These are phyloP conservation scores for Colletotrichum karsti DNA, from an alignment of 2,329 filamentous ascomycete genomes.

Conservation along the genomic window DNA sequence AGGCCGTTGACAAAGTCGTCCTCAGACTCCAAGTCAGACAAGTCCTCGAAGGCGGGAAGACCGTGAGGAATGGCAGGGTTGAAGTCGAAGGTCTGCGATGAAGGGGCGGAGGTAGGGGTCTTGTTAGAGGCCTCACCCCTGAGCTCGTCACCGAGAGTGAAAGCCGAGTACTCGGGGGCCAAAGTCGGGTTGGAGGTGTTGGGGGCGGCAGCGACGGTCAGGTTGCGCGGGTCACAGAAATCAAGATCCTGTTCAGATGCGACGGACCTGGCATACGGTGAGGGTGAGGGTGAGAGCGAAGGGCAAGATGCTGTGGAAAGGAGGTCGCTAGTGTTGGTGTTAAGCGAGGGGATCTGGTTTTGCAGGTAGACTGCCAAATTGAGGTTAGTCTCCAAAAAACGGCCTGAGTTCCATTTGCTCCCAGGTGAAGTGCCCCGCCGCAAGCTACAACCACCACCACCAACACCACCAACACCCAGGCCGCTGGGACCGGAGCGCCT, in stretches of 20 bases:
- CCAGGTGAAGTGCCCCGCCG: conserved; percentile 18
- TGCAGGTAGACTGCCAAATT: conserved; percentile 57
- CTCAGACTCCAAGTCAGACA: conserved; percentile 84
- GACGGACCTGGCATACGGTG: conserved; percentile 77
- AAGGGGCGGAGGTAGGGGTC: conserved; percentile 52
- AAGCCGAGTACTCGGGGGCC: conserved; percentile 70
- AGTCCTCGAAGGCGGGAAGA: conserved; percentile 81
- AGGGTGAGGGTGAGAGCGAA: conserved; percentile 87
- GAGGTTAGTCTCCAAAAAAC: conserved; percentile 43
- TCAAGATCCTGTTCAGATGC: conserved; percentile 77
- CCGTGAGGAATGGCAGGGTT: conserved; percentile 59
- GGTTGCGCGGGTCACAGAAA: conserved; percentile 91
- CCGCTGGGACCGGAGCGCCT: background rate
- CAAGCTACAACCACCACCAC: background rate
- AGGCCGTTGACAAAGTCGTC: conserved; percentile 33
- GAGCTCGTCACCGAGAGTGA: conserved; percentile 71
- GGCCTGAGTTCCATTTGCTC: background rate
- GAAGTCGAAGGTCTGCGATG: conserved; percentile 60
- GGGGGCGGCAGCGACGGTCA: conserved; percentile 71
- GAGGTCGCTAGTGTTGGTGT: conserved; percentile 72
- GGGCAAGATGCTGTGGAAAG: conserved; percentile 81
- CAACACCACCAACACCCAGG: background rate
- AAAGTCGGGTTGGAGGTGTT: conserved; percentile 58
- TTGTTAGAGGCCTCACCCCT: conserved; percentile 60
- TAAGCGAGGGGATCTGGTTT: conserved; percentile 67